Conservation (phyloP, 202 grass and related monocot genomes). For the Panicum hallii region DNA sequence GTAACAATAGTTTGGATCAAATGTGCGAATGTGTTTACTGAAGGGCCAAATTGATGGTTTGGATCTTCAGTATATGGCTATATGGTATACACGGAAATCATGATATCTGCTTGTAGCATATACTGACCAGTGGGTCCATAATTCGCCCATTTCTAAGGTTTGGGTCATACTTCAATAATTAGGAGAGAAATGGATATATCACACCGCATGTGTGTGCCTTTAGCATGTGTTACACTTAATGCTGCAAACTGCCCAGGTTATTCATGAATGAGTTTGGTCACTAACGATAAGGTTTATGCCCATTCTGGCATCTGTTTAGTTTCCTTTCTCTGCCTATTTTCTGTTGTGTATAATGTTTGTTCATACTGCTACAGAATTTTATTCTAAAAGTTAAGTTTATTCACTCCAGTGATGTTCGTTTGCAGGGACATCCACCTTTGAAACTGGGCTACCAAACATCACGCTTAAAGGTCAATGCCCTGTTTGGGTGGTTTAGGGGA, state of each 20-base stretch:
- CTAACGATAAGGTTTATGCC: neutral
- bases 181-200: constrained; percentile 19
- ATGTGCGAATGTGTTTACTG: neutral
- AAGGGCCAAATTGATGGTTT: neutral
- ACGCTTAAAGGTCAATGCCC: constrained; percentile 60
- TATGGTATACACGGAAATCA: neutral
- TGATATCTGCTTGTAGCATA: neutral
- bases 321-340: constrained; percentile 4
- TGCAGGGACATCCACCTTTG: constrained; percentile 47
- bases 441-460: constrained; percentile 29
- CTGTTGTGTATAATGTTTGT: constrained; percentile 4
- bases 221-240: neutral
- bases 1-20: constrained; percentile 22
- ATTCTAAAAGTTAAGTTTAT: neutral
- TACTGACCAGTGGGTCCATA: neutral
- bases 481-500: constrained; percentile 74
- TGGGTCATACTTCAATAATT: neutral
- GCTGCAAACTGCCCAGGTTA: neutral
- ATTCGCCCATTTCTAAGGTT: neutral
- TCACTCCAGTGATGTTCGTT: constrained; percentile 23
- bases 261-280: constrained; percentile 5
- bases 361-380: constrained; percentile 4
- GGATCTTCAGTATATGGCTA: neutral
- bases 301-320: neutral
- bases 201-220: constrained; percentile 6